phyloP scores from a whole-genome alignment of 345 rosid genomes.

The Rhodomyrtus tomentosa region DNA sequence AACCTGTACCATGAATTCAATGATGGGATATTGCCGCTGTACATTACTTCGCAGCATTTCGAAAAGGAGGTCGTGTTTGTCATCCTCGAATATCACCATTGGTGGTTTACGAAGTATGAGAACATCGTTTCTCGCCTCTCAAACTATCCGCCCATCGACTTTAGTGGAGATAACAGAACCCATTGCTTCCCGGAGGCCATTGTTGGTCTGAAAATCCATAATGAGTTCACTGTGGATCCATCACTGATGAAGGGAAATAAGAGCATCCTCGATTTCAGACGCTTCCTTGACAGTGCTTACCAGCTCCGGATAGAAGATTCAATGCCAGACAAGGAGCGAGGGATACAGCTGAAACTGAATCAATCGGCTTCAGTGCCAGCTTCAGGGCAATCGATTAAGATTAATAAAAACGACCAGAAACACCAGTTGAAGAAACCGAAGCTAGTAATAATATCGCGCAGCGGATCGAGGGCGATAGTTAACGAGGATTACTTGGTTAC shows the following conservation, averaged over 20 bases:
- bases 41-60: conserved; percentile 60
- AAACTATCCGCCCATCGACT: conserved; percentile 41
- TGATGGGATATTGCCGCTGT: conserved; percentile 73
- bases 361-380: conserved; percentile 9
- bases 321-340: conserved; percentile 25
- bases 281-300: conserved; percentile 47
- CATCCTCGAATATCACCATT: conserved; percentile 55
- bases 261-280: conserved; percentile 45
- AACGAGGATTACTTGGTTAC: conserved; percentile 46
- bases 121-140: conserved; percentile 42
- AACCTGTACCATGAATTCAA: conserved; percentile 81
- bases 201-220: conserved; percentile 68
- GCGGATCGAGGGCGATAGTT: conserved; percentile 52
- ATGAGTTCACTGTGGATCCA: conserved; percentile 54
- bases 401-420: background rate
- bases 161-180: conserved; percentile 42
- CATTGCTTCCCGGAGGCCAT: conserved; percentile 79
- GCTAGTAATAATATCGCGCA: conserved; percentile 49
- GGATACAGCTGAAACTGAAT: conserved; percentile 15
- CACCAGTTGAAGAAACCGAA: conserved; percentile 32
- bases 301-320: conserved; percentile 36
- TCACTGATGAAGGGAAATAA: conserved; percentile 26
- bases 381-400: background rate
- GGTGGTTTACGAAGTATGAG: conserved; percentile 79
- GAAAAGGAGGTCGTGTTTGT: conserved; percentile 66